phyloP scores from a whole-genome alignment of 75 land plant genomes.

The Pseudotsuga menziesii region DNA sequence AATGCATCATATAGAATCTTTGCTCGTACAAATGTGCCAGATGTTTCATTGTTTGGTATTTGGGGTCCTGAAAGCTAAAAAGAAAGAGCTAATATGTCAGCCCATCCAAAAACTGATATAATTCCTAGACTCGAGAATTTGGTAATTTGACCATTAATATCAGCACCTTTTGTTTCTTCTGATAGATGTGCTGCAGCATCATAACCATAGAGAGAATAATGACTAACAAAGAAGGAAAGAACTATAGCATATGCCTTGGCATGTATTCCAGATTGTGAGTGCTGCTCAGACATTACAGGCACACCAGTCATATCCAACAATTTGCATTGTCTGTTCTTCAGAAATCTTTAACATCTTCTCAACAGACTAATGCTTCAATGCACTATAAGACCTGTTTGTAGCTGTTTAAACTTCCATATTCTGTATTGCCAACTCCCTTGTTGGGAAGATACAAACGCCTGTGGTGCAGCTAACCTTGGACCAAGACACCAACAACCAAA shows the following conservation, averaged over 20 bases:
- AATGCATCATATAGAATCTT: constrained; percentile 87
- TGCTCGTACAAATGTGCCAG: constrained; percentile 77
- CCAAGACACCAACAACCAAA: constrained; percentile 85
- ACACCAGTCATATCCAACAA: too few relatives aligned
- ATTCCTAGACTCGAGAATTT: constrained; percentile 84
- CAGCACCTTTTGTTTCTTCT: too few relatives aligned
- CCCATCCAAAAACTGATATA: constrained; percentile 85
- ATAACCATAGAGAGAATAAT: constrained; percentile 87
- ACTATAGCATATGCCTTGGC: constrained; percentile 59
- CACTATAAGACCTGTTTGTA: too few relatives aligned
- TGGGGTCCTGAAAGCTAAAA: constrained; percentile 78
- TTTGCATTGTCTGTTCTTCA: too few relatives aligned
- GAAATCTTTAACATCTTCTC: too few relatives aligned
- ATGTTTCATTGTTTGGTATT: constrained; percentile 74
- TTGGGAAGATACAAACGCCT: constrained; percentile 89
- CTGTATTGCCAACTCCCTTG: constrained; percentile 87
- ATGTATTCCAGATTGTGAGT: constrained; percentile 65
- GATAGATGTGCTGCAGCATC: too few relatives aligned
- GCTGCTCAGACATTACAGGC: too few relatives aligned
- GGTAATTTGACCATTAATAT: constrained; percentile 86
- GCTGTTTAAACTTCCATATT: too few relatives aligned
- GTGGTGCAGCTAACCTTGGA: constrained; percentile 55
- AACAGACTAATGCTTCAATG: too few relatives aligned
- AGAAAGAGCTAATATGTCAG: constrained; percentile 78
- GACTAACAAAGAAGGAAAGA: constrained; percentile 74